Base-by-base conservation (phyloP, 192 early-diverging fungal species). In the Coemansia sp. region DNA sequence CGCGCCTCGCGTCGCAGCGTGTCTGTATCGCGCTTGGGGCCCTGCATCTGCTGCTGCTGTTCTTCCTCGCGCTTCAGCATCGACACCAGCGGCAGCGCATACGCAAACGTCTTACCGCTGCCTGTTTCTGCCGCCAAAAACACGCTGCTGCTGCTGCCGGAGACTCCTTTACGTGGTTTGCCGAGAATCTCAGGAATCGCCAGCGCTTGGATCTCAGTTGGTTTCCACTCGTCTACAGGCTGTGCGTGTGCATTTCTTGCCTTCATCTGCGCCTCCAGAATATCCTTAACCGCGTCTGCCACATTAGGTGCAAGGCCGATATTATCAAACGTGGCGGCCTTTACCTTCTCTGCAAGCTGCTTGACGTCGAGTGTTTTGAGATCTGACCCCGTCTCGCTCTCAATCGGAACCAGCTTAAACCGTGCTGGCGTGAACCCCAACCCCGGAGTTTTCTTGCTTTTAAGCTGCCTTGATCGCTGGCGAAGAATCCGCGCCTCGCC, bases 91-190 rank as follows among this genome's bases (percentile, higher is more conserved):
- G 95, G 95, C 19, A 91, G 48, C 39, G 96, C 83, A 64, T 95
- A 98, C 0, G 95, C 93, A 10, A 94, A 70, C 0, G 96, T 97
- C 76, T 99, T 99, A 8, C 95, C 95, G 2, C 90, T 89, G 37
- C 97, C 97, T 0, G 94, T 96, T 75, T 96, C 94, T 1, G 93
- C 94, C 6, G 93, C 92, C 64, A 90, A 81, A 21, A 95, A 82
- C 49, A 93, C 84, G 64, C 87, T 85, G 10, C 65, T 66, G 5
- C 61, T 63, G 63, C 62, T 0, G 64, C 70, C 52, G 74, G 70
- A 65, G 67, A 61, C 41, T 53, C 16, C 45, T 50, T 61, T 52
- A n/a, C 63, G 67, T 53, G 77, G 60, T 56, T 56, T 52, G 18
- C 67, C 66, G 6, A 93, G 75, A 15, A 91, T 73, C 56, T 90